These are phyloP conservation scores for Ophiostoma novo-ulmi DNA, from an alignment of 2,329 filamentous ascomycete species.

Conservation along the genomic window DNA sequence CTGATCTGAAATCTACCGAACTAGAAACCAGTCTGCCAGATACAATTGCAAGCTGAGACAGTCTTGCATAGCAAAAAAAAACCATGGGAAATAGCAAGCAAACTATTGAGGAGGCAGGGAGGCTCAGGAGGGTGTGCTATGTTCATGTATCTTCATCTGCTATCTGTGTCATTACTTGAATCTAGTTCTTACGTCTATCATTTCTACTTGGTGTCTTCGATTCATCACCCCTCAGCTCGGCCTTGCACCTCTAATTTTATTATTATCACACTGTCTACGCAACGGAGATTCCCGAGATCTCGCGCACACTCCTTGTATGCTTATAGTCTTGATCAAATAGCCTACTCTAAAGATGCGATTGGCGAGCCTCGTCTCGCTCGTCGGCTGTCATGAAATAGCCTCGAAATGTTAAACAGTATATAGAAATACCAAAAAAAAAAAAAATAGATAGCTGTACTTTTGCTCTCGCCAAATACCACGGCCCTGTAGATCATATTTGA, in stretches of 20 bases:
- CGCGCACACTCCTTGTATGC: too few relatives aligned
- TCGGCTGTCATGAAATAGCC: too few relatives aligned
- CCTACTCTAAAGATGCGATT: background rate
- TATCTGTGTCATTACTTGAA: background rate
- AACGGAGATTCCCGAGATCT: background rate
- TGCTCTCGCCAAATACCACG: background rate
- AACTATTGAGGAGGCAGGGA: background rate
- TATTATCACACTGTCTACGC: background rate
- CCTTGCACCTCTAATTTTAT: background rate
- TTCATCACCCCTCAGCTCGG: background rate
- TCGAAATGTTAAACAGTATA: background rate
- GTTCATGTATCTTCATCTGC: background rate
- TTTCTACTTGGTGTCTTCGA: too few relatives aligned
- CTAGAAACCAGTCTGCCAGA: conserved; percentile 1
- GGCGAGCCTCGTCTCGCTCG: background rate
- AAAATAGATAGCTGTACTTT: background rate
- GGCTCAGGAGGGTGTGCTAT: background rate
- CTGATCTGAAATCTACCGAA: background rate
- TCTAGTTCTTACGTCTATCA: background rate
- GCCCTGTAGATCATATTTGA: background rate
- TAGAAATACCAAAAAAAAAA: background rate
- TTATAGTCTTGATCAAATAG: too few relatives aligned
- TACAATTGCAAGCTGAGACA: background rate
- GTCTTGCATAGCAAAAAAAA: background rate
- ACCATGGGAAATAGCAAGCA: background rate